A percentile compares a stretch with the other conserved stretches of the same genome.
Evolutionary conservation across 768 basidiomycete genomes (phyloP).

Genomic region (Trametes cubensis): DNA sequence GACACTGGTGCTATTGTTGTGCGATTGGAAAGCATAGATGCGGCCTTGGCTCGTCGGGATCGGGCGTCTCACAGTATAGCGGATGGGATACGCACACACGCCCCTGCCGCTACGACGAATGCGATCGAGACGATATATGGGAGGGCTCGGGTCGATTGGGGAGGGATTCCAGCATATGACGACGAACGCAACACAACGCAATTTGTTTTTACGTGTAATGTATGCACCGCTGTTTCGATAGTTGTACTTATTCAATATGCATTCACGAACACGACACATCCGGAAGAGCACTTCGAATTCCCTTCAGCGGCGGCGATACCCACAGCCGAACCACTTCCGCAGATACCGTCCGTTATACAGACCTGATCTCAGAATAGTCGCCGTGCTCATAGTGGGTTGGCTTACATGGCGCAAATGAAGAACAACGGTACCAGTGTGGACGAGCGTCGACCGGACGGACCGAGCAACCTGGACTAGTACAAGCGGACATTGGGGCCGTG

Average conservation of each 20-base stretch:
- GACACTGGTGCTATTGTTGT: background rate
- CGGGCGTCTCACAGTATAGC: background rate
- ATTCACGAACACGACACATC: background rate
- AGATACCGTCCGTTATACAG: too few species aligned
- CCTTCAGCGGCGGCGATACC: too few species aligned
- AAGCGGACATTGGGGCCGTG: too few species aligned
- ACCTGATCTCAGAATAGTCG: too few species aligned
- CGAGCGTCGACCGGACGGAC: too few species aligned
- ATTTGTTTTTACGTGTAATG: slow-evolving; percentile 8
- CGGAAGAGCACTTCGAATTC: too few species aligned
- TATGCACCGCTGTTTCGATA: slow-evolving; percentile 19
- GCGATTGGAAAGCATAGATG: slow-evolving; percentile 2
- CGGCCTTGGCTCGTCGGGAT: background rate
- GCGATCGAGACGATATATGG: background rate
- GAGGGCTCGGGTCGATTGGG: too few species aligned
- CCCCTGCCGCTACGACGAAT: background rate
- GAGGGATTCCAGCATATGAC: background rate
- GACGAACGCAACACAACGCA: slow-evolving; percentile 4
- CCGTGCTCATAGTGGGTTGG: too few species aligned
- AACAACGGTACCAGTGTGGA: too few species aligned
- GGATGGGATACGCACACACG: slow-evolving; percentile 2
- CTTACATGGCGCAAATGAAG: too few species aligned
- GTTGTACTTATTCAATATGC: slow-evolving; percentile 15
- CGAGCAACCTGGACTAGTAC: too few species aligned
- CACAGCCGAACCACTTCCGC: too few species aligned